These are phyloP conservation scores for Volvox africanus DNA, from an alignment of 139 green algal genomes.

Conservation along the genomic window DNA sequence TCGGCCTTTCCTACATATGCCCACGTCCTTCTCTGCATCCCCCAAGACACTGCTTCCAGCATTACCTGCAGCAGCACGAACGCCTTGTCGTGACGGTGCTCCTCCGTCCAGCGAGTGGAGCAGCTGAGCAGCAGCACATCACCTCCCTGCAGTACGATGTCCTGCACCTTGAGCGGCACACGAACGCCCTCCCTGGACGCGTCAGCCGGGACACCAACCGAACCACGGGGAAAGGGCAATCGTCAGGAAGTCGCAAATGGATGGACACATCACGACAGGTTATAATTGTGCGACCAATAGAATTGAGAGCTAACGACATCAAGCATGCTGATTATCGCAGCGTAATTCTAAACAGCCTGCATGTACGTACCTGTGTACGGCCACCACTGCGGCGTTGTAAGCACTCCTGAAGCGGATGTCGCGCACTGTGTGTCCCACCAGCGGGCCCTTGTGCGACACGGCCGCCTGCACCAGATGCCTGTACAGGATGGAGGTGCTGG, in stretches of 20 bases:
- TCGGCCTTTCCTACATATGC: too few species aligned
- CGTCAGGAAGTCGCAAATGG: too few species aligned
- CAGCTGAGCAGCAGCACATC: constrained; percentile 78
- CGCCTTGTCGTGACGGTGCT: constrained; percentile 44
- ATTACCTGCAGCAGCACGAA: constrained; percentile 46
- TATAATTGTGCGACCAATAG: too few species aligned
- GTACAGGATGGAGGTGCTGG: constrained; percentile 42
- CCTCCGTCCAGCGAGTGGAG: constrained; percentile 19
- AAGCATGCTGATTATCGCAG: too few species aligned
- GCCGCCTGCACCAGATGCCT: constrained; percentile 53
- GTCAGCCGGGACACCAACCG: not conserved
- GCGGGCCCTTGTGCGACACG: constrained; percentile 27
- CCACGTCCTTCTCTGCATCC: too few species aligned
- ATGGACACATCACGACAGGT: not conserved
- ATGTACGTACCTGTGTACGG: constrained; percentile 65
- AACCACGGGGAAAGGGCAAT: not conserved
- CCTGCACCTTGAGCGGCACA: constrained; percentile 61
- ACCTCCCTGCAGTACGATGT: constrained; percentile 75
- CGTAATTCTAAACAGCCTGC: too few species aligned
- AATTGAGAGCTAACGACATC: too few species aligned
- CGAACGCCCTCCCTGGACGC: constrained; percentile 26
- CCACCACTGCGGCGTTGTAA: constrained; percentile 87
- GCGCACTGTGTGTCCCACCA: constrained; percentile 55
- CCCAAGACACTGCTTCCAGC: too few species aligned
- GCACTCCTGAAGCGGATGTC: constrained; percentile 78